Evolutionary conservation across 225 moss, liverwort and hornwort species (phyloP).

Genomic region (Asterella californica): DNA sequence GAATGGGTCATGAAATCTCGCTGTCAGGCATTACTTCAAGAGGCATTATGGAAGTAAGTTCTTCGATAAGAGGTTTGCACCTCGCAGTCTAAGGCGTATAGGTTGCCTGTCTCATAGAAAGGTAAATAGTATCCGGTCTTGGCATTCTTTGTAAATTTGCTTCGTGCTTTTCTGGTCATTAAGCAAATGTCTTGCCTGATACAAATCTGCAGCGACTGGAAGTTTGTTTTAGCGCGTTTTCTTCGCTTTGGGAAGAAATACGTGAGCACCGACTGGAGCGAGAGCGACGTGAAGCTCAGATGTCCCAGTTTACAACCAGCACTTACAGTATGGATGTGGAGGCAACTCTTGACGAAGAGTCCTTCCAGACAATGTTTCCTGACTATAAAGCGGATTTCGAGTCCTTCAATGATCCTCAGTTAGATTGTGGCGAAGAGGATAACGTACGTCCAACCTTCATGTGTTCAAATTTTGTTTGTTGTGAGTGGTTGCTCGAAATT

Average conservation of each 20-base stretch:
- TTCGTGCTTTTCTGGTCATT: background rate
- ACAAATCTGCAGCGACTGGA: slow-evolving; percentile 21
- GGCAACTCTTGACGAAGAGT: slow-evolving; percentile 66
- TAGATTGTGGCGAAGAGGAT: slow-evolving; percentile 66
- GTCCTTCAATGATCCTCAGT: slow-evolving; percentile 44
- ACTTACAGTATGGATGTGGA: slow-evolving; percentile 79
- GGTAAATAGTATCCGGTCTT: no score
- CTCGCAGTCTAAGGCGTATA: background rate
- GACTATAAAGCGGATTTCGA: slow-evolving; percentile 65
- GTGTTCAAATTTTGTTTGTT: background rate
- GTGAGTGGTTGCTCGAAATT: no score
- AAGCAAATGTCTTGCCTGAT: background rate
- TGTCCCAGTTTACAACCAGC: slow-evolving; percentile 40
- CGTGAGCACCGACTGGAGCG: slow-evolving; percentile 35
- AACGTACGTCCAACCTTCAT: slow-evolving; percentile 29
- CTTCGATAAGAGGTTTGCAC: background rate
- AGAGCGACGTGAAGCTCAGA: slow-evolving; percentile 26
- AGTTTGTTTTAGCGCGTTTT: slow-evolving; percentile 38
- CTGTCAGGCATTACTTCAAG: slow-evolving; percentile 54
- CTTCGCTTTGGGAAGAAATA: slow-evolving; percentile 42
- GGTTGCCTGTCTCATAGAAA: no score
- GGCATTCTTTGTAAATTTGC: no score
- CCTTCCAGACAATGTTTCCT: slow-evolving; percentile 72
- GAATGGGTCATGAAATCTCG: slow-evolving; percentile 59
- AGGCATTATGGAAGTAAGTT: slow-evolving; percentile 40